Base-by-base conservation (phyloP, 148 eudicot genomes). In the Fagopyrum tataricum region DNA sequence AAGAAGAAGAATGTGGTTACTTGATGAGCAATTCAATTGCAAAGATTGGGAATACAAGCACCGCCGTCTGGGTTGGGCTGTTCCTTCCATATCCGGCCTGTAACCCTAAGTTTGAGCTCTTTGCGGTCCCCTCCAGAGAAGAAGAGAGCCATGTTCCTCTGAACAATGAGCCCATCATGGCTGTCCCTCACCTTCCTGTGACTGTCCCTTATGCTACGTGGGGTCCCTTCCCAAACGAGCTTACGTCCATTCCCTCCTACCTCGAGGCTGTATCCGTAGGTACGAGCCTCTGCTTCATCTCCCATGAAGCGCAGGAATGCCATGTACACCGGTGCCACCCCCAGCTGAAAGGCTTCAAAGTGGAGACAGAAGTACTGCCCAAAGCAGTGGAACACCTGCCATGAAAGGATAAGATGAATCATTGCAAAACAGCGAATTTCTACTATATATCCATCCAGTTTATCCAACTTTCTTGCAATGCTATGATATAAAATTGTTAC, bases 281-380 rank as follows among this genome's bases (percentile, higher is more conserved):
- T 88, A 20, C 91, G 89, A 0, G 98, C 96, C 4, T 94, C 96
- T n/a, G 52, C 81, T 74, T 94, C 98, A 6, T 94, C 97, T 0
- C 98, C 98, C 98, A 94, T 94, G 78, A 91, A 94, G 11, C 97
- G 97, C 44, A 93, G 89, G 81, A 93, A 93, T 1, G 98, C 98
- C 96, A 93, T 93, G 85, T 93, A 93, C 5, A 93, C 98, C 0
- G 98, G 98, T 7, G 96, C 91, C 87, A 84, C 78, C 12, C 93
- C 93, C 2, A 93, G 84, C 74, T 88, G 93, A 72, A 90, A 93
- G 21, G 98, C 98, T 80, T 93, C 98, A 51, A 93, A 93, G 78
- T 93, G 98, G 59, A 93, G 93, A 87, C 98, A 93, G 80, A 93
- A 93, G 70, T 93, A 93, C 82, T 94, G 91, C 37, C 97, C 98